Evolutionary conservation across 2,329 filamentous ascomycete species (phyloP).

Genomic region (Diaporthe amygdali): DNA sequence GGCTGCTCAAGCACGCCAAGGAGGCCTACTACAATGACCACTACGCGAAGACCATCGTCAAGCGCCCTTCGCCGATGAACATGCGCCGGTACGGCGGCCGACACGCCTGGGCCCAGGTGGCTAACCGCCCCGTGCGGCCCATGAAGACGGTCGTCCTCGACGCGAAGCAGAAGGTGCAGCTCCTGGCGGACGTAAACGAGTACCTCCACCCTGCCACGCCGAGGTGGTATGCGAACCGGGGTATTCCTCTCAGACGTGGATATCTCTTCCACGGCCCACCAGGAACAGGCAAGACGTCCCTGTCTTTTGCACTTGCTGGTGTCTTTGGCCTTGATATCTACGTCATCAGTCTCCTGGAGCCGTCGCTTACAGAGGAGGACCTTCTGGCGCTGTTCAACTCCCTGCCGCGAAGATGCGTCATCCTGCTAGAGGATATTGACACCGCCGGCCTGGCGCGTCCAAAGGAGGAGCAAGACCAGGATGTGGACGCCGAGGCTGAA

Average conservation of each 20-base stretch:
- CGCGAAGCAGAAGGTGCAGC: slow-evolving; percentile 64
- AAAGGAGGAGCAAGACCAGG: slow-evolving; percentile 32
- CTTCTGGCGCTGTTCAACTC: slow-evolving; percentile 63
- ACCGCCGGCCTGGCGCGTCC: slow-evolving; percentile 62
- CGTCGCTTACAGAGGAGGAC: slow-evolving; percentile 66
- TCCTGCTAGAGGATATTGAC: slow-evolving; percentile 74
- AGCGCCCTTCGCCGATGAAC: slow-evolving; percentile 54
- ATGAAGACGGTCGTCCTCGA: slow-evolving; percentile 81
- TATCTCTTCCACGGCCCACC: slow-evolving; percentile 81
- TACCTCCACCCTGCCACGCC: slow-evolving; percentile 75
- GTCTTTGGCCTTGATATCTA: slow-evolving; percentile 72
- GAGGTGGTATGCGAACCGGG: slow-evolving; percentile 76
- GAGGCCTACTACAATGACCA: slow-evolving; percentile 56
- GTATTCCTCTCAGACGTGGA: slow-evolving; percentile 77
- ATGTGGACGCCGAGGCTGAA: slow-evolving; percentile 26
- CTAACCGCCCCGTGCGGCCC: slow-evolving; percentile 69
- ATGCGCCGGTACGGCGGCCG: slow-evolving; percentile 49
- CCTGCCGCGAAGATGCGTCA: slow-evolving; percentile 67
- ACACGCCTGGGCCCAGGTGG: slow-evolving; percentile 60
- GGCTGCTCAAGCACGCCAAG: slow-evolving; percentile 59
- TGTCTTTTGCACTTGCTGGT: slow-evolving; percentile 70
- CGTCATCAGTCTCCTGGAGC: slow-evolving; percentile 65
- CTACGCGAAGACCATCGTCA: slow-evolving; percentile 62
- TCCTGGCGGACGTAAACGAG: slow-evolving; percentile 77
- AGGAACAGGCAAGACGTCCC: slow-evolving; percentile 74